Conservation (phyloP, 2,329 filamentous ascomycete genomes). For the Exophiala aquamarina region DNA sequence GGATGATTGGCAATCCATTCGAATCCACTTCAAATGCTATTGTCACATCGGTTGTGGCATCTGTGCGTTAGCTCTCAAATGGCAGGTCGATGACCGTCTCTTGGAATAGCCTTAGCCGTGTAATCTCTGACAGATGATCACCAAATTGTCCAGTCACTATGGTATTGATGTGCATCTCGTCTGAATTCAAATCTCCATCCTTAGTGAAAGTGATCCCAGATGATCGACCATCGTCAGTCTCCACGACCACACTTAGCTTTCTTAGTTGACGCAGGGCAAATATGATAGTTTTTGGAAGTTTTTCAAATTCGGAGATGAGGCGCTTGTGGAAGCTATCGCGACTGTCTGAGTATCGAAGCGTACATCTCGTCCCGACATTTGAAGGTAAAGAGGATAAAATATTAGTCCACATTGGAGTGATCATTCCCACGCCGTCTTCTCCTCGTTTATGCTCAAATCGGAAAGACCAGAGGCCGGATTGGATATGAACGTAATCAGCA, state of each 20-base stretch:
- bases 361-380: conserved; percentile 11
- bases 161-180: conserved; percentile 7
- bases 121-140: conserved; percentile 8
- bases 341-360: conserved; percentile 8
- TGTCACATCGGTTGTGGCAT: conserved; percentile 3
- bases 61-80: conserved; percentile 1
- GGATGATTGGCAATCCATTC: conserved; percentile 6
- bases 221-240: conserved; percentile 3
- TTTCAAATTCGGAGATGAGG: conserved; percentile 14
- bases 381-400: background rate
- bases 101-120: conserved; percentile 9
- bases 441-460: conserved; percentile 19
- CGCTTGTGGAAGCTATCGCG: conserved; percentile 1
- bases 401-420: conserved; percentile 18
- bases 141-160: conserved; percentile 10
- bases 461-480: conserved; percentile 24
- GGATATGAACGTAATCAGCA: conserved; percentile 25
- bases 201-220: conserved; percentile 10
- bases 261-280: conserved; percentile 15
- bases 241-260: conserved; percentile 10
- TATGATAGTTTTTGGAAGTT: conserved; percentile 14
- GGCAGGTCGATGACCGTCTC: conserved; percentile 9
- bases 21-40: conserved; percentile 14
- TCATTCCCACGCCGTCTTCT: conserved; percentile 20
- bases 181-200: conserved; percentile 5